phyloP scores from a whole-genome alignment of 2,329 filamentous ascomycete species.

The Claviceps pusilla region DNA sequence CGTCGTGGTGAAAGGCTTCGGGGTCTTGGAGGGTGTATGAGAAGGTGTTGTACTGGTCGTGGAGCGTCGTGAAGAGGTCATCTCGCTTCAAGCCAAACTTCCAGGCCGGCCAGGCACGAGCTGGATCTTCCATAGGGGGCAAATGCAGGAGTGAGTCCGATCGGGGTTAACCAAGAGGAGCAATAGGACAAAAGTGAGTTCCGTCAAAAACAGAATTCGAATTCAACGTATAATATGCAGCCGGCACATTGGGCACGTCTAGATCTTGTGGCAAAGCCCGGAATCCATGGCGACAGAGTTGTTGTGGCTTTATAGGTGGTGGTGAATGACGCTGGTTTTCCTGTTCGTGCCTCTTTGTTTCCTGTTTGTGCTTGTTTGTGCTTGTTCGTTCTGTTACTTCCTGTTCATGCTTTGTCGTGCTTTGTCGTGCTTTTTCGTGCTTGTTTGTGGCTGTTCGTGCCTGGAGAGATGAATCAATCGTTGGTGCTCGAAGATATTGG shows the following conservation, averaged over 20 bases:
- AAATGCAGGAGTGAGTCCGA: background rate
- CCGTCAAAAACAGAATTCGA: slow-evolving; percentile 1
- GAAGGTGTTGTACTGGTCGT: slow-evolving; percentile 46
- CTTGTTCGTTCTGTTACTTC: too few relatives aligned
- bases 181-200: background rate
- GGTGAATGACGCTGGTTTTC: too few relatives aligned
- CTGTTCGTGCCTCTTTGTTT: too few relatives aligned
- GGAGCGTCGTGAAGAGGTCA: slow-evolving; percentile 41
- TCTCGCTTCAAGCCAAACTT: slow-evolving; percentile 48
- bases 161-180: background rate
- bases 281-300: slow-evolving; percentile 9
- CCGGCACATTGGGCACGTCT: slow-evolving; percentile 5
- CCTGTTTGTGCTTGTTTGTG: too few relatives aligned
- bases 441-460: slow-evolving; percentile 1
- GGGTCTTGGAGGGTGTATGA: slow-evolving; percentile 41
- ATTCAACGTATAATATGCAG: slow-evolving; percentile 1
- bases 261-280: slow-evolving; percentile 4
- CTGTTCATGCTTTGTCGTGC: background rate
- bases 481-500: too few relatives aligned
- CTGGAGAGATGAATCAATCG: too few relatives aligned
- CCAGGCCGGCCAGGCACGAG: slow-evolving; percentile 42
- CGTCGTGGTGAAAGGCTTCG: slow-evolving; percentile 46
- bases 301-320: background rate
- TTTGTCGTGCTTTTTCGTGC: slow-evolving; percentile 4
- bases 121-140: slow-evolving; percentile 38